These are phyloP conservation scores for Coemansia sp. DNA, from an alignment of 192 early-diverging fungal genomes.

Conservation along the genomic window DNA sequence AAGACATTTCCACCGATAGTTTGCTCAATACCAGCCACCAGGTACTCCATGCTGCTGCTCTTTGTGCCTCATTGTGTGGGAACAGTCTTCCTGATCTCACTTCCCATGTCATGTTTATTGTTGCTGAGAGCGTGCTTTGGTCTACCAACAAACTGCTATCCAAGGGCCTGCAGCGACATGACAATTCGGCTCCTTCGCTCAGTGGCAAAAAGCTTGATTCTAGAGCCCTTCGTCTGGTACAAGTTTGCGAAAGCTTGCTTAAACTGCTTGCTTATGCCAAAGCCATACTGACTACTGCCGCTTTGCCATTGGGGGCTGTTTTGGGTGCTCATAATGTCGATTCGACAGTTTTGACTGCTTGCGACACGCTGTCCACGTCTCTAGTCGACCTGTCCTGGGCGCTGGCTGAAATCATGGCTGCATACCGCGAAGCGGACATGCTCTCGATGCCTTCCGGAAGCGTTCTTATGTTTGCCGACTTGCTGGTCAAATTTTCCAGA, in stretches of 20 bases:
- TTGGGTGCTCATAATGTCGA: slow-evolving; percentile 4
- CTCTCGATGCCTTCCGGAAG: slow-evolving; percentile 24
- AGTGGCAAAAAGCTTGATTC: slow-evolving; percentile 34
- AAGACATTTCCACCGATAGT: slow-evolving; percentile 23
- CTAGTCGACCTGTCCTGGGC: slow-evolving; percentile 47
- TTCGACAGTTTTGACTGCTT: neutral
- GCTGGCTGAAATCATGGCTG: slow-evolving; percentile 34
- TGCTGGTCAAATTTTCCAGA: slow-evolving; percentile 32
- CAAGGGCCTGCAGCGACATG: neutral
- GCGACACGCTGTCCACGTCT: slow-evolving; percentile 31
- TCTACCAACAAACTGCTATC: slow-evolving; percentile 18
- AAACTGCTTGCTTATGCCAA: slow-evolving; percentile 31
- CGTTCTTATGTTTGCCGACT: slow-evolving; percentile 29
- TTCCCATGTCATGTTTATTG: slow-evolving; percentile 36
- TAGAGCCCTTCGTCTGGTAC: slow-evolving; percentile 38
- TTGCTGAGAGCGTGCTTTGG: slow-evolving; percentile 34
- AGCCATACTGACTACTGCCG: slow-evolving; percentile 13
- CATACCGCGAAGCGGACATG: slow-evolving; percentile 23
- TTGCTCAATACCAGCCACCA: slow-evolving; percentile 28
- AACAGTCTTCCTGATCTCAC: slow-evolving; percentile 19
- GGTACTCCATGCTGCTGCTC: slow-evolving; percentile 27
- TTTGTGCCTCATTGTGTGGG: slow-evolving; percentile 33
- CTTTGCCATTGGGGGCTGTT: slow-evolving; percentile 6
- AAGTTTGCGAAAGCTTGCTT: slow-evolving; percentile 27
- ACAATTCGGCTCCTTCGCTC: neutral